Evolutionary conservation across 768 basidiomycete genomes (phyloP), one percentile per base, ranked within the genome.

Genomic region (Neoboletus brunneissimus): DNA sequence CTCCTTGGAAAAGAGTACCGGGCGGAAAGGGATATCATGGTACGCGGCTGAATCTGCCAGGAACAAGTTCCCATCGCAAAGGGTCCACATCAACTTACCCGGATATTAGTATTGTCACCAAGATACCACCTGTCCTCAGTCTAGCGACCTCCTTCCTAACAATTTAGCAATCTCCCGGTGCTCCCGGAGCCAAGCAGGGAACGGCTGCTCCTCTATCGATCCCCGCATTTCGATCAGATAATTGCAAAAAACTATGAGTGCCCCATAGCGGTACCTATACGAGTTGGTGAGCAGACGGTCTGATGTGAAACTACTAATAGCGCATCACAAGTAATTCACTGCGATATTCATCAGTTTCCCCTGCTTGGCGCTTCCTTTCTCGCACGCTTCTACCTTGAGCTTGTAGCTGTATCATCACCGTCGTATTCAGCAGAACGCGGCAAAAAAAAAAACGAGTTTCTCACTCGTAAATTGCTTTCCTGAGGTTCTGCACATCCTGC

Each of bases 401-500:
- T 96, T 95, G 76, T 94, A 94, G 68, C 94, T 97, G 62, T 23
- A 51, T 51, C 54, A 53, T 32, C 41, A 27, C 50, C 52, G 34
- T 42, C 44, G 48, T 38, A n/a, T 35, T 63, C 29, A 63, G 48
- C 31, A 35, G 32, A 45, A 15, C 29, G 13, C 27, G 32, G 25
- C 12, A 48, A 44, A 25, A 35, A 29, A 34, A 53, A 47, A 20
- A 40, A 38, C 7, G 13, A 38, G 31, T 0, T 45, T 76, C 89
- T 71, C 69, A 98, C 89, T 96, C 92, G 68, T 92, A 97, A 48
- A 99, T 88, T 0, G 97, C 93, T 70, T 91, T 92, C 35, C 97
- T 85, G 38, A 99, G 77, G 68, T 99, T 99, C 72, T 99, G 97
- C 0, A 99, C 95, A 60, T 95, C 94, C 73, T 91, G 89, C 91